phyloP scores from a whole-genome alignment of 495 filamentous ascomycete genomes.

The Xylaria palmicola region DNA sequence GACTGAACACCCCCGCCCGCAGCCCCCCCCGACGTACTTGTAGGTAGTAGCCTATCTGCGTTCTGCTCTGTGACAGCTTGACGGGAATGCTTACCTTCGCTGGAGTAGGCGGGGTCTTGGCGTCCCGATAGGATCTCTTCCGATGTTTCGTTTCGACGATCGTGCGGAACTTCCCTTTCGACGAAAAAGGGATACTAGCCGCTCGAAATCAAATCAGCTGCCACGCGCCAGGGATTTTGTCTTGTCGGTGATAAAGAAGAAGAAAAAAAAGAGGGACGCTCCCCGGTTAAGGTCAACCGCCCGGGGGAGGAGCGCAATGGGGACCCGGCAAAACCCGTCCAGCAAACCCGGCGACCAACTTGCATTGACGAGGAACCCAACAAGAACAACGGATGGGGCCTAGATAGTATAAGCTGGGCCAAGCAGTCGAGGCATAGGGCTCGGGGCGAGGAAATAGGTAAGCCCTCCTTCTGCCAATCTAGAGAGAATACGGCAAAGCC shows the following conservation, averaged over 20 bases:
- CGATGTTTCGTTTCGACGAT: not conserved
- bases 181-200: too few relatives aligned
- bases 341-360: too few relatives aligned
- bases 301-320: not conserved
- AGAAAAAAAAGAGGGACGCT: too few relatives aligned
- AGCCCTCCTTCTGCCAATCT: too few relatives aligned
- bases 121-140: not conserved
- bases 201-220: too few relatives aligned
- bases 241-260: too few relatives aligned
- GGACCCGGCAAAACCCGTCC: not conserved
- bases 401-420: not conserved
- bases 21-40: not conserved
- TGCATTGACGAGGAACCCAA: too few relatives aligned
- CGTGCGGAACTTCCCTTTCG: slow-evolving; percentile 4
- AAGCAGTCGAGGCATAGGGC: not conserved
- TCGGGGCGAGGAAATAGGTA: not conserved
- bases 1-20: not conserved
- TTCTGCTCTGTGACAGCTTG: not conserved
- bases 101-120: not conserved
- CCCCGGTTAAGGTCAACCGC: not conserved
- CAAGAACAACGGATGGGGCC: too few relatives aligned
- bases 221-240: too few relatives aligned
- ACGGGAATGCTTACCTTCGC: not conserved
- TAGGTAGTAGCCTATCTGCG: not conserved
- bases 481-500: not conserved